Base-by-base conservation (phyloP, 2,329 filamentous ascomycete genomes). In the Teratosphaeria epicoccoides region DNA sequence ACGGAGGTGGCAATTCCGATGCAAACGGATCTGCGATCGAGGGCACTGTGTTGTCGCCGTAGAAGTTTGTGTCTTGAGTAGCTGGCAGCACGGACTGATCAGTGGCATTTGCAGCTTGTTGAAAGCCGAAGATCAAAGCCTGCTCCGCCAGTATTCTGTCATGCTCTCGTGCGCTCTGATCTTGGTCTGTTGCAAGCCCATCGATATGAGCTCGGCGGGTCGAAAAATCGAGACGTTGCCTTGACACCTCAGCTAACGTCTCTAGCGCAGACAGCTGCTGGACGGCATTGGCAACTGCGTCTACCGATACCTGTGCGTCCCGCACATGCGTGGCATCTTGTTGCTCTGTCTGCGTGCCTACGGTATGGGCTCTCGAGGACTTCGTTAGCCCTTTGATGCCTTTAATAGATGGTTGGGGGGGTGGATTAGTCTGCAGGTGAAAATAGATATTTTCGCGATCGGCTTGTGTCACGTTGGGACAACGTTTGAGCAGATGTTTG, bases 221-320 rank as follows among this genome's bases (percentile, higher is more conserved):
- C 54, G 75, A 79, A 14, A 82, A 73, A 59, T 86, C 85, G 52
- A 93, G 59, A 56, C 73, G 72, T 80, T 87, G 87, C 48, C 88
- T 80, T 47, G 89, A 94, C 0, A 90, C 89, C 69, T 95, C 89
- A 26, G 89, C 89, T 22, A 95, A 76, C 4, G 89, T 89, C 66
- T 94, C 87, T 33, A 95, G 75, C 1, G 87, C 87, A 55, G 87
- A 88, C 76, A 88, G 88, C 58, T 82, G 88, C 24, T 51, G 33
- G 24, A 46, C 7, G 3, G n/a, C 7, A 40, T 4, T 40, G 10
- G 33, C 17, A n/a, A 9, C n/a, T 40, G n/a, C 6, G 33, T 20
- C n/a, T 17, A 17, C 33, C 33, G n/a, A 17, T 17, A n/a, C 14
- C 20, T 40, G 33, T 17, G 33, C 14, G 17, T 40, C 33, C 20